Evolutionary conservation across 208 protist species (phyloP).

Genomic region (Leptomonas pyrrhocoris): DNA sequence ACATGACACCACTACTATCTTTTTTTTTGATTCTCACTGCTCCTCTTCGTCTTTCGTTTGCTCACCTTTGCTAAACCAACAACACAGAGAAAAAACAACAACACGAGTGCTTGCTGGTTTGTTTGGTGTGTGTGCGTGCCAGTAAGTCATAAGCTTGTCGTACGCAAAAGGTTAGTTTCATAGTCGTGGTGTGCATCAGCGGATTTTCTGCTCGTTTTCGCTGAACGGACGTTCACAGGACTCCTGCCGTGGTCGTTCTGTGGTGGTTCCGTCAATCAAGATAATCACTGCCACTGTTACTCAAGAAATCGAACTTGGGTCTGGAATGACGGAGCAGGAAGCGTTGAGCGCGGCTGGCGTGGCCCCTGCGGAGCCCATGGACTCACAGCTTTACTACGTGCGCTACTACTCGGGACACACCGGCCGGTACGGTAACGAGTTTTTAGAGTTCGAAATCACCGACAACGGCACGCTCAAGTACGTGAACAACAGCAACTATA

Average conservation of each 20-base stretch:
- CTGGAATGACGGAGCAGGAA: constrained; percentile 24
- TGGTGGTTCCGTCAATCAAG: neutral
- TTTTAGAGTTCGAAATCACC: constrained; percentile 85
- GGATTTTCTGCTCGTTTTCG: too few species aligned
- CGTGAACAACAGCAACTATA: constrained; percentile 89
- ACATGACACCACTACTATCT: too few species aligned
- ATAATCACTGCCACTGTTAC: neutral
- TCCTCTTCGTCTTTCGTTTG: too few species aligned
- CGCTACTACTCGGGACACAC: constrained; percentile 89
- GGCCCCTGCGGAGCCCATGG: constrained; percentile 53
- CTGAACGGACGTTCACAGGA: too few species aligned
- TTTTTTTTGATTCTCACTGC: too few species aligned
- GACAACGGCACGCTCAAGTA: constrained; percentile 86
- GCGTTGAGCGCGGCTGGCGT: neutral
- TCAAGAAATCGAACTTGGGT: neutral
- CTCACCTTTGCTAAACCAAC: too few species aligned
- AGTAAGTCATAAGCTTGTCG: too few species aligned
- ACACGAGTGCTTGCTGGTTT: neutral
- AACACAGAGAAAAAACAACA: neutral
- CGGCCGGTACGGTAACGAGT: constrained; percentile 90
- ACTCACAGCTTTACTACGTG: constrained; percentile 78
- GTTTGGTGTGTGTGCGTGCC: too few species aligned
- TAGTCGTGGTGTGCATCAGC: too few species aligned
- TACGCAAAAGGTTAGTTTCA: too few species aligned
- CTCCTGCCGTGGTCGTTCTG: too few species aligned